phyloP scores from a whole-genome alignment of 1,284 basidiomycete species.

The Microstroma glucosiphilum region DNA sequence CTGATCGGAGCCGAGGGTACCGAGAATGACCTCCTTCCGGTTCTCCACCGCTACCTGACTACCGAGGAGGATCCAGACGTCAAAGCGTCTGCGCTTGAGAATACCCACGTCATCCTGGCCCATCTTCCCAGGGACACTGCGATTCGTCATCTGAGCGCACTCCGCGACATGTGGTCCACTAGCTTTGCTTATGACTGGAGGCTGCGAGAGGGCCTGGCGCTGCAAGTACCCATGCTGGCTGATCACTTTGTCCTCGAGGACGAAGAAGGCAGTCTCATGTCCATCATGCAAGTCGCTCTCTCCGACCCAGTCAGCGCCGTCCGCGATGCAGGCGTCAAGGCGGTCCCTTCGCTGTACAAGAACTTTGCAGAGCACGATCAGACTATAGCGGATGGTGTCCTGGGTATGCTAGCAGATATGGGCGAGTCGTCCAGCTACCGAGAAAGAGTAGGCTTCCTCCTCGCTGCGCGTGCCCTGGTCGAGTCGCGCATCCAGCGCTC shows the following conservation, averaged over 20 bases:
- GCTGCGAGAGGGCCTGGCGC: constrained; percentile 66
- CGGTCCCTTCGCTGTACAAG: constrained; percentile 33
- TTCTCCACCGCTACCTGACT: constrained; percentile 63
- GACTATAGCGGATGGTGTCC: constrained; percentile 40
- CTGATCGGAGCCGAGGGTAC: constrained; percentile 71
- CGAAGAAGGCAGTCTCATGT: constrained; percentile 46
- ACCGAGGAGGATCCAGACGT: constrained; percentile 64
- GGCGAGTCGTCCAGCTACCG: constrained; percentile 39
- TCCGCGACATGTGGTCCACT: constrained; percentile 63
- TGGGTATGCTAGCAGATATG: constrained; percentile 44
- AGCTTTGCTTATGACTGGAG: constrained; percentile 70
- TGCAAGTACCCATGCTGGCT: constrained; percentile 58
- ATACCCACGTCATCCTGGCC: constrained; percentile 53
- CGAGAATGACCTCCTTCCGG: constrained; percentile 64
- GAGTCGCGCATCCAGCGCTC: constrained; percentile 32
- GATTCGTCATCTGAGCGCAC: constrained; percentile 57
- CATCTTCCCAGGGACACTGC: constrained; percentile 58
- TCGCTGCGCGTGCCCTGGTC: constrained; percentile 33
- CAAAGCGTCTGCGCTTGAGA: constrained; percentile 57
- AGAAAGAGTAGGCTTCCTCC: constrained; percentile 39
- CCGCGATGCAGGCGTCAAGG: constrained; percentile 66
- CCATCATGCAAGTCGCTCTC: constrained; percentile 63
- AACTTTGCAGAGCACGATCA: constrained; percentile 37
- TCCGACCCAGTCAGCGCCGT: constrained; percentile 77
- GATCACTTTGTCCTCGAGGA: constrained; percentile 48